These are phyloP conservation scores for Fagus sylvatica DNA, from an alignment of 306 rosid genomes.

Conservation along the genomic window DNA sequence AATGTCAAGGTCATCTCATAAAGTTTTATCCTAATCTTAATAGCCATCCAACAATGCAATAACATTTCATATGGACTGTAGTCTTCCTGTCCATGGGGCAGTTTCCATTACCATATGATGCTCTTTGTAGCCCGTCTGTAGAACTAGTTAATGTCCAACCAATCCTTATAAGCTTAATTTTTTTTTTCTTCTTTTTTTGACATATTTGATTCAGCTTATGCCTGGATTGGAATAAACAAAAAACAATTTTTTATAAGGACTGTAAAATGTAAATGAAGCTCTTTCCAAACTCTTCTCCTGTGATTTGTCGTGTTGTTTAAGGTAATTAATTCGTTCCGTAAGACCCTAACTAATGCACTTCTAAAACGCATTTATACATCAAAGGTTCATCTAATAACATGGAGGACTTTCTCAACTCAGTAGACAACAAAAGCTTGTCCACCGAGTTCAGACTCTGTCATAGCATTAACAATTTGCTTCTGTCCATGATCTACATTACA, in stretches of 20 bases:
- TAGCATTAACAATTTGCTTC: too few species aligned
- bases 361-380: not conserved
- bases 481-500: too few species aligned
- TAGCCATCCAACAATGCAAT: not conserved
- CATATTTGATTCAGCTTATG: not conserved
- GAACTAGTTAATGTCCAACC: not conserved
- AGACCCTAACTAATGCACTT: not conserved
- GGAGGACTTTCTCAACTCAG: too few species aligned
- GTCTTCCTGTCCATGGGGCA: not conserved
- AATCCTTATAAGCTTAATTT: not conserved
- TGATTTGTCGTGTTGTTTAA: not conserved
- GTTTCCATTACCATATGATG: not conserved
- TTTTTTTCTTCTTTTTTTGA: not conserved
- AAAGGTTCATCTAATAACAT: not conserved
- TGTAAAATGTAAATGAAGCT: not conserved
- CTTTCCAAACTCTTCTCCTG: not conserved
- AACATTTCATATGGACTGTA: not conserved
- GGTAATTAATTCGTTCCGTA: not conserved
- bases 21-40: not conserved
- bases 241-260: not conserved
- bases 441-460: too few species aligned
- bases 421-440: too few species aligned
- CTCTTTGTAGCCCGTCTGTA: not conserved
- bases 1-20: too few species aligned
- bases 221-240: not conserved